Evolutionary conservation across 306 rosid species (phyloP).

Genomic region (Crataegus laevigata): DNA sequence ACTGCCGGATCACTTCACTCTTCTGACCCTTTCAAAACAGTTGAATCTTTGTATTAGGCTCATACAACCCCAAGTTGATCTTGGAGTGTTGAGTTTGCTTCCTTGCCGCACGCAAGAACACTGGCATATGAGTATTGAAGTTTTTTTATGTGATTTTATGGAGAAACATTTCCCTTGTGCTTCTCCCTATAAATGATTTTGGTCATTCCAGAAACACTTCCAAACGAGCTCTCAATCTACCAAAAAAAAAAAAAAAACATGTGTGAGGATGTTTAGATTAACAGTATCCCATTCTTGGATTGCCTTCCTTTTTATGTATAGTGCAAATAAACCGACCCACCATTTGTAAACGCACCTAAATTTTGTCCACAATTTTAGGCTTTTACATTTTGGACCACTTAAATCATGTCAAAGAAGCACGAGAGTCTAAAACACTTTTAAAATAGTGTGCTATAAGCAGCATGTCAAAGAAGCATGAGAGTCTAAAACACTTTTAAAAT

Average conservation of each 20-base stretch:
- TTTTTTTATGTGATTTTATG: too few species aligned
- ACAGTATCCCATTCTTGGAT: neutral
- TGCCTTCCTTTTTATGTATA: neutral
- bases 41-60: neutral
- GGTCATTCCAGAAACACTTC: neutral
- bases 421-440: neutral
- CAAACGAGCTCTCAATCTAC: neutral
- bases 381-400: constrained; percentile 17
- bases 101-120: neutral
- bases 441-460: too few species aligned
- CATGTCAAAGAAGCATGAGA: constrained; percentile 3
- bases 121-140: neutral
- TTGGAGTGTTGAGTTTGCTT: too few species aligned
- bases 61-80: neutral
- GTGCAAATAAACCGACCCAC: constrained; percentile 7
- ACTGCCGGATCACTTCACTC: neutral
- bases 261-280: neutral
- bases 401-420: constrained; percentile 5
- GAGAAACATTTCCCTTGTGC: neutral
- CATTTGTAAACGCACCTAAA: neutral
- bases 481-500: neutral
- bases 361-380: constrained; percentile 19
- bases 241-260: neutral
- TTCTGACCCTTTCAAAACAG: neutral
- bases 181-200: neutral